A percentile compares a stretch with the other conserved stretches of the same genome.
Conservation (phyloP, 768 basidiomycete genomes). For the Xanthoconium purpureum region DNA sequence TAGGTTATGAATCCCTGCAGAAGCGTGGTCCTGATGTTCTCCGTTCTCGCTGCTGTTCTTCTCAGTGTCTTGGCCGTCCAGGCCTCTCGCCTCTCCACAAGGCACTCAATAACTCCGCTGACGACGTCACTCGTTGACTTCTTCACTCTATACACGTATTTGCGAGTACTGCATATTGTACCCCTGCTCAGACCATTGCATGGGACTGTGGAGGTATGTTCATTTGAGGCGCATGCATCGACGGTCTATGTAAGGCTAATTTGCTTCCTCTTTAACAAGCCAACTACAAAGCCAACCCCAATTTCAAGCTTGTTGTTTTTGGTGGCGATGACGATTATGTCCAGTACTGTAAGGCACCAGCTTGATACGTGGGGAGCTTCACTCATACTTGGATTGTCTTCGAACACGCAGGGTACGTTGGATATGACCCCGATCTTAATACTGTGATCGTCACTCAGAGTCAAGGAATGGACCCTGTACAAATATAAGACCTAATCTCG, state of each 20-base stretch:
- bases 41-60: conserved; percentile 14
- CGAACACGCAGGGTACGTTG: conserved; percentile 45
- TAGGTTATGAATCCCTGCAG: background rate
- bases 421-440: conserved; percentile 41
- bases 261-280: conserved; percentile 20
- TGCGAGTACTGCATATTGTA: conserved; percentile 52
- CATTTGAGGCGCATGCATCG: background rate
- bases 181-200: conserved; percentile 37
- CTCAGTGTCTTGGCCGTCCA: conserved; percentile 11
- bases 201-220: conserved; percentile 57
- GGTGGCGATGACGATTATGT: conserved; percentile 43
- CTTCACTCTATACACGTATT: conserved; percentile 50
- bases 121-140: conserved; percentile 38
- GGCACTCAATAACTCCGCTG: conserved; percentile 40
- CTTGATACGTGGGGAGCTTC: background rate
- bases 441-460: conserved; percentile 39
- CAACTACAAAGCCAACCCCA: conserved; percentile 46
- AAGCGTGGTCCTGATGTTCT: conserved; percentile 11
- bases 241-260: background rate
- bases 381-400: background rate
- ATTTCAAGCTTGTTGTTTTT: conserved; percentile 46
- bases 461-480: conserved; percentile 33
- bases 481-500: conserved; percentile 24
- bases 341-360: conserved; percentile 40
- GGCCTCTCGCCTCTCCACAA: conserved; percentile 28